Conservation (phyloP, 2,329 filamentous ascomycete genomes). For the Sodiomyces alkalinus region DNA sequence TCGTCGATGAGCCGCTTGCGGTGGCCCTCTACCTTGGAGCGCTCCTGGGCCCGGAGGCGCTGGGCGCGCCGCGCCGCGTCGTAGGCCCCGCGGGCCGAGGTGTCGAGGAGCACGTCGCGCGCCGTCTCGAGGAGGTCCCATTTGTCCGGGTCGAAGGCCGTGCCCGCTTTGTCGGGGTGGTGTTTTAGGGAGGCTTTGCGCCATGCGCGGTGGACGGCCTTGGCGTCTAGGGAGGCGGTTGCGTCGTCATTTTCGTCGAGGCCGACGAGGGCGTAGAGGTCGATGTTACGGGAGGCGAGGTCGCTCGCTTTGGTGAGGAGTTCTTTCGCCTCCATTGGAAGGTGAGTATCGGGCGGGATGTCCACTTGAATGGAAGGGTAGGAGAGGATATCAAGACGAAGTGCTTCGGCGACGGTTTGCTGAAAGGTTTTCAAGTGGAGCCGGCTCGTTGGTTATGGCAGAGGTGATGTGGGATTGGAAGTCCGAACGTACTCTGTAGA, state of each 20-base stretch:
- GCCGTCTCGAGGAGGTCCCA: constrained; percentile 79
- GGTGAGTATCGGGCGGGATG: no score
- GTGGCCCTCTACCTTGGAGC: constrained; percentile 58
- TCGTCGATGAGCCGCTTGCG: constrained; percentile 72
- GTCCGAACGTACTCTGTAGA: no score
- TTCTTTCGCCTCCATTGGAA: constrained; percentile 27
- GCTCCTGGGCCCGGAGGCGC: constrained; percentile 52
- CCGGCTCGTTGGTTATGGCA: no score
- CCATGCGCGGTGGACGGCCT: constrained; percentile 74
- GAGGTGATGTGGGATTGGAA: no score
- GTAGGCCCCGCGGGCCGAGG: constrained; percentile 58
- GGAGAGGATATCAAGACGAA: no score
- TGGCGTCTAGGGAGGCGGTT: constrained; percentile 40
- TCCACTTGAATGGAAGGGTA: no score
- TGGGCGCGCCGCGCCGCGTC: constrained; percentile 60
- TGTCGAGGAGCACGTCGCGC: constrained; percentile 66
- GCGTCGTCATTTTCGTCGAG: constrained; percentile 28
- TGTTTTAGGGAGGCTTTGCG: constrained; percentile 75
- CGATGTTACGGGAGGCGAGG: constrained; percentile 44
- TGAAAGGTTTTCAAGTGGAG: no score
- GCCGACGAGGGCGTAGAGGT: constrained; percentile 66
- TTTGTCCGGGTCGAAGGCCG: constrained; percentile 58
- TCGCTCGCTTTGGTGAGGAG: constrained; percentile 38
- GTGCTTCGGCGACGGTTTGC: no score
- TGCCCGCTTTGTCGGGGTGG: constrained; percentile 82